Percentiles rank a stretch among this genome's conserved stretches.
Conservation (phyloP, 257 asterid species). For the Marsdenia floribunda region DNA sequence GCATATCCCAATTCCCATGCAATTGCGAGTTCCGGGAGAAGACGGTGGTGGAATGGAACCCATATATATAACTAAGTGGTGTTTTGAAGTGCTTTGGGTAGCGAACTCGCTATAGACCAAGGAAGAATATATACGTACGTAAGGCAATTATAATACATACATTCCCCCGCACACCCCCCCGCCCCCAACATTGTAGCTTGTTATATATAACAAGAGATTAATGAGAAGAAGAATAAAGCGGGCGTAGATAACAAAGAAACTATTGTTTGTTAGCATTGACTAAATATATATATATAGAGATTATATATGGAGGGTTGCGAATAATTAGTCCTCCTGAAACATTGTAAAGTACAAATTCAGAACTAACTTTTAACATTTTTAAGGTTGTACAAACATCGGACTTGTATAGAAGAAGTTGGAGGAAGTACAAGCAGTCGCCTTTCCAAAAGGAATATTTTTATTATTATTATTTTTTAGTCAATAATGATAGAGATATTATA, state of each 20-base stretch:
- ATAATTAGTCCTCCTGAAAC: not conserved
- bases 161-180: no score
- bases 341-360: not conserved
- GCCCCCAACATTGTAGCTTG: no score
- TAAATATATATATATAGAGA: no score
- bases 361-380: no score
- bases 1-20: constrained; percentile 28
- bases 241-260: constrained; percentile 17
- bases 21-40: constrained; percentile 10
- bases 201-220: no score
- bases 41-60: constrained; percentile 5
- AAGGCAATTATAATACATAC: no score
- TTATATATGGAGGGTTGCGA: not conserved
- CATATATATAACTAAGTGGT: constrained; percentile 11
- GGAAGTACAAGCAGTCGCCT: not conserved
- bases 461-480: no score
- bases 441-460: not conserved
- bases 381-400: constrained; percentile 5
- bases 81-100: constrained; percentile 8
- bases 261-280: constrained; percentile 21
- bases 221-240: not conserved
- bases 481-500: no score
- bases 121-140: no score
- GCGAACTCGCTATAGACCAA: not conserved
- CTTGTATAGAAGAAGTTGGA: constrained; percentile 3